Percentiles rank a stretch among this genome's conserved stretches.
Evolutionary conservation across 2,329 filamentous ascomycete genomes (phyloP).

Genomic region (Arthroderma sp.): DNA sequence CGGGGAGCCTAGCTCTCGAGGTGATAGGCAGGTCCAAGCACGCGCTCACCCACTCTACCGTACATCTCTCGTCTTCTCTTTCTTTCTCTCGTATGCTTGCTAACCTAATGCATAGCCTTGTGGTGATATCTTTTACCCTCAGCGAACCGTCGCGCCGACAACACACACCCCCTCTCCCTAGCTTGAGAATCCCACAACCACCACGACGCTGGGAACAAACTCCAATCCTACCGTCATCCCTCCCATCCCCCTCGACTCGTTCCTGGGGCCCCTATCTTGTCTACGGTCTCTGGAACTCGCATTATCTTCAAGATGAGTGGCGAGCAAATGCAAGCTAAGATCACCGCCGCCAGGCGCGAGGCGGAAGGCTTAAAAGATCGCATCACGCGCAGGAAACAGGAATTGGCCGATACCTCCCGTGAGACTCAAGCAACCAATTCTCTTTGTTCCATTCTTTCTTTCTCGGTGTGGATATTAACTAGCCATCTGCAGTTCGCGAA

Average conservation of each 20-base stretch:
- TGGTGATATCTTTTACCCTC: no score
- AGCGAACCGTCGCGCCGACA: no score
- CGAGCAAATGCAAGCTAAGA: slow-evolving; percentile 74
- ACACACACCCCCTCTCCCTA: no score
- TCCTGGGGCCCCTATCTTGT: background rate
- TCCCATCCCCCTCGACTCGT: background rate
- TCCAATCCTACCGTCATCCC: background rate
- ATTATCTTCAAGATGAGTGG: slow-evolving; percentile 37
- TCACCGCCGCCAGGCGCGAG: slow-evolving; percentile 86
- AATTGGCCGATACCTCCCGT: slow-evolving; percentile 95
- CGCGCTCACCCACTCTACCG: no score
- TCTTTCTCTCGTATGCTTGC: no score
- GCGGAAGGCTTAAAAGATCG: slow-evolving; percentile 94
- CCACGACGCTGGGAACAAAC: no score
- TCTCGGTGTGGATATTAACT: background rate
- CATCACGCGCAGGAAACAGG: slow-evolving; percentile 99
- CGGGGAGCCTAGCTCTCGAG: no score
- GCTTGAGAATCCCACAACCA: no score
- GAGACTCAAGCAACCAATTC: slow-evolving; percentile 36
- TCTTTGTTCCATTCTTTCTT: slow-evolving; percentile 5
- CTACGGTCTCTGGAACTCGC: background rate
- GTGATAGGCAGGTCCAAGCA: no score
- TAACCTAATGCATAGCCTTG: no score
- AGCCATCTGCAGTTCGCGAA: slow-evolving; percentile 51
- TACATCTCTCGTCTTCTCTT: no score